Percentiles rank a stretch among this genome's conserved stretches.
These are phyloP conservation scores for Apiotrichum siamense DNA, from an alignment of 1,284 basidiomycete species.

Conservation along the genomic window DNA sequence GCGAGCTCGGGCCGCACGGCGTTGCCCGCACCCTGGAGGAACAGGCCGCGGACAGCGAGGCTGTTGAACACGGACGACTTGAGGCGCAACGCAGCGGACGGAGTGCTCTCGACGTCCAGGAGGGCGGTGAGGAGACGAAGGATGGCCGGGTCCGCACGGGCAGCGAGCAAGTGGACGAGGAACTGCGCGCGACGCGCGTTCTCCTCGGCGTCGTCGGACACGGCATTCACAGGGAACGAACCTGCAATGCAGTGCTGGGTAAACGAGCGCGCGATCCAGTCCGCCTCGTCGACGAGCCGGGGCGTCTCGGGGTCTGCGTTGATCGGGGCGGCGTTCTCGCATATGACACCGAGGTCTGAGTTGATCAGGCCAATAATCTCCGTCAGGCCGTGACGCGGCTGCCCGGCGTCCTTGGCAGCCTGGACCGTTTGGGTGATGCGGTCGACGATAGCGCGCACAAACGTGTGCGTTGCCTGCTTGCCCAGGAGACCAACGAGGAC, in stretches of 20 bases:
- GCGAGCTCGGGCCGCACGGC: constrained; percentile 1
- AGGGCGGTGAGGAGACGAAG: background rate
- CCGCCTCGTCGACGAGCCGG: constrained; percentile 14
- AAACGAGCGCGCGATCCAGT: constrained; percentile 11
- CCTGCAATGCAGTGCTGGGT: constrained; percentile 4
- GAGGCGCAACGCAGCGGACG: background rate
- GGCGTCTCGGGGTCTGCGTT: constrained; percentile 11
- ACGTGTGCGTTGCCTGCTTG: constrained; percentile 52
- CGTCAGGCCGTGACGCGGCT: constrained; percentile 46
- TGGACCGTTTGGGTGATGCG: constrained; percentile 22
- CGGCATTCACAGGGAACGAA: background rate
- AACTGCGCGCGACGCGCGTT: constrained; percentile 18
- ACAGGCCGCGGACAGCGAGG: constrained; percentile 9
- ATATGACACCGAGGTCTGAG: constrained; percentile 53
- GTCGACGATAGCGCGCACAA: constrained; percentile 22
- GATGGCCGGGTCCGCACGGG: background rate
- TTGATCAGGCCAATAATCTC: constrained; percentile 55
- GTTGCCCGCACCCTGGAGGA: constrained; percentile 10
- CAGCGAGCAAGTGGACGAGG: constrained; percentile 18
- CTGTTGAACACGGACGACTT: constrained; percentile 19
- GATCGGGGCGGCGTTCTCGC: background rate
- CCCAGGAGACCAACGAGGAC: constrained; percentile 57
- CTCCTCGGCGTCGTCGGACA: constrained; percentile 4
- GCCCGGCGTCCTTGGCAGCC: constrained; percentile 31
- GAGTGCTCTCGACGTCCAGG: background rate